Percentiles rank a stretch among this genome's conserved stretches.
phyloP scores from a whole-genome alignment of 768 basidiomycete species.

The Macrolepiota dolichaula region DNA sequence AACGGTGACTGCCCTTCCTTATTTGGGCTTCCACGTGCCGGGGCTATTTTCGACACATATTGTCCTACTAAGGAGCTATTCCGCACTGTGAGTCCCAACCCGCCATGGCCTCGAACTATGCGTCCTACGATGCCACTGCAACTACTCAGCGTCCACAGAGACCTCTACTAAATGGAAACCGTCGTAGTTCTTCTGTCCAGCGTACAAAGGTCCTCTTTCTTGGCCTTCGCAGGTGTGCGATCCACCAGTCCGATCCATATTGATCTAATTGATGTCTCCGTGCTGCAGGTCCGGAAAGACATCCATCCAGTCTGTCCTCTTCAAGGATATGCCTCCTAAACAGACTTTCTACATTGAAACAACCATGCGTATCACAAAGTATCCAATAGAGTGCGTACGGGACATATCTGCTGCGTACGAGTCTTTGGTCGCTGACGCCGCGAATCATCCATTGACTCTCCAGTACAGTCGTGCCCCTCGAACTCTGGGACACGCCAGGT shows the following conservation, averaged over 20 bases:
- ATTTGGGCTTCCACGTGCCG: conserved; percentile 1
- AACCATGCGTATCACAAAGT: conserved; percentile 73
- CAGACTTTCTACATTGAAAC: conserved; percentile 90
- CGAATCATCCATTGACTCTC: conserved; percentile 11
- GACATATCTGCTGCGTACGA: conserved; percentile 6
- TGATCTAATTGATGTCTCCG: conserved; percentile 1
- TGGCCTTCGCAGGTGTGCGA: conserved; percentile 61
- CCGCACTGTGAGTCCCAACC: neutral
- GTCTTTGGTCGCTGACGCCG: conserved; percentile 10
- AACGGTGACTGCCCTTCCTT: neutral
- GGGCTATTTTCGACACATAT: conserved; percentile 5
- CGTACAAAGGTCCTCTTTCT: conserved; percentile 72
- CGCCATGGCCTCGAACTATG: conserved; percentile 18
- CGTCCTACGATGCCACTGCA: conserved; percentile 29
- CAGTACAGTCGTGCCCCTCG: conserved; percentile 89
- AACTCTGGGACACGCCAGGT: conserved; percentile 95
- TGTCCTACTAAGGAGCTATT: too few species aligned
- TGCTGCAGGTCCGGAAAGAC: conserved; percentile 81
- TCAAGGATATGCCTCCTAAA: conserved; percentile 77
- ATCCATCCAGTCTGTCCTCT: conserved; percentile 88
- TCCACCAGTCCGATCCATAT: neutral
- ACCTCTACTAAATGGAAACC: conserved; percentile 26
- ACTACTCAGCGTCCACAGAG: conserved; percentile 21
- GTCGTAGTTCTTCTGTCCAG: conserved; percentile 24
- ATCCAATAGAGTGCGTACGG: conserved; percentile 71